phyloP scores from a whole-genome alignment of 2,329 filamentous ascomycete genomes.

The Rhytidhysteron rufulum region DNA sequence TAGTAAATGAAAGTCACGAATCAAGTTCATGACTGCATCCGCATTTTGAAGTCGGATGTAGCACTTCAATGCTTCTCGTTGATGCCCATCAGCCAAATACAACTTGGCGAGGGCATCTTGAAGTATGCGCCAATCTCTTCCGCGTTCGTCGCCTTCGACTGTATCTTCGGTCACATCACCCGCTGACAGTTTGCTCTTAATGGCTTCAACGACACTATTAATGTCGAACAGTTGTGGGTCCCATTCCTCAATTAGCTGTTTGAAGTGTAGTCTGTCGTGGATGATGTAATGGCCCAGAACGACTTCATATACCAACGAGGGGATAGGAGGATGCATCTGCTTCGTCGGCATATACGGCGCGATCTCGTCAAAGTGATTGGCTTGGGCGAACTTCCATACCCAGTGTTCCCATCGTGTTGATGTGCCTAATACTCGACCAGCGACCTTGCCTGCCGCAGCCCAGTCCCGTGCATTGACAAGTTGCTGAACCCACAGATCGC shows the following conservation, averaged over 20 bases:
- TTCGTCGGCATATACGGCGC: conserved; percentile 75
- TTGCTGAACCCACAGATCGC: conserved; percentile 89
- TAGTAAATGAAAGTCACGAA: conserved; percentile 83
- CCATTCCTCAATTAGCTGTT: conserved; percentile 78
- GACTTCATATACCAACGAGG: conserved; percentile 80
- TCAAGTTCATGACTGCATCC: conserved; percentile 80
- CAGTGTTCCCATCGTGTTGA: conserved; percentile 89
- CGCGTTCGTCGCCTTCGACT: conserved; percentile 67
- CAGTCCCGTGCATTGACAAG: conserved; percentile 73
- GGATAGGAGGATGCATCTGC: conserved; percentile 73
- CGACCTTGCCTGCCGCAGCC: conserved; percentile 72
- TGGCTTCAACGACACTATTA: conserved; percentile 67
- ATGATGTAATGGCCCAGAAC: conserved; percentile 86
- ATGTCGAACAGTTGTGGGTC: conserved; percentile 79
- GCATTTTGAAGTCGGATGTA: conserved; percentile 91
- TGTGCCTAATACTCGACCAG: conserved; percentile 76
- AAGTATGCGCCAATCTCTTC: conserved; percentile 84
- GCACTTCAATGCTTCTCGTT: conserved; percentile 78
- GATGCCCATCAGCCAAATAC: conserved; percentile 75
- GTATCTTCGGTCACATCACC: conserved; percentile 72
- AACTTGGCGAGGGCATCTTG: conserved; percentile 81
- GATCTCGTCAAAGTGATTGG: conserved; percentile 85
- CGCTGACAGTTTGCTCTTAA: conserved; percentile 78
- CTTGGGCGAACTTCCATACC: conserved; percentile 87
- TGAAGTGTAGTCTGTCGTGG: conserved; percentile 69